Base-by-base conservation (phyloP, 2,329 filamentous ascomycete genomes). In the Stenocarpella maydis region DNA sequence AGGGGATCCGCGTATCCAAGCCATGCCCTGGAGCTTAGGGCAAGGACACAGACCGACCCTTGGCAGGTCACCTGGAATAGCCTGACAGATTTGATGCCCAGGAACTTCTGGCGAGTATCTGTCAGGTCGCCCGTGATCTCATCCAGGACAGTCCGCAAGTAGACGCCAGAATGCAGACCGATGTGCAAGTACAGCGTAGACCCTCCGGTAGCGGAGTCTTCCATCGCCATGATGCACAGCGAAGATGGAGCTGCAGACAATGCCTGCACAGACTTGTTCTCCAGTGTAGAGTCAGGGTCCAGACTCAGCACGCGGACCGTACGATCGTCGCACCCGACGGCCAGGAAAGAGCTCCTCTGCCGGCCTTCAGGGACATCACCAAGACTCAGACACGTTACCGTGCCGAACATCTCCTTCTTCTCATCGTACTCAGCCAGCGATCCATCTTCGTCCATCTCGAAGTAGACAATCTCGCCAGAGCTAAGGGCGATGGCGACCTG, bases 401-500 rank as follows among this genome's bases (percentile, higher is more conserved):
- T 98, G 54, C 94, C 95, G 65, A 92, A 94, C 92, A 99, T 96
- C 76, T 97, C 92, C 75, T 94, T 94, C 79, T 95, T 94, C 76
- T 98, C 95, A 73, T 98, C 92, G 74, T 98, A 97, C 81, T 98
- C 95, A 41, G 94, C 94, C 39, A 98, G 85, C 4, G 92, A 92
- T 37, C 95, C 95, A 79, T 98, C 95, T 0, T 89, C 87, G 76
- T 98, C 96, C 90, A 98, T 95, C 78, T 99, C 97, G 74, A 99
- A 99, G 78, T 98, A 99, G 50, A 97, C 93, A 72, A 99, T 95
- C 79, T 99, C 96, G 45, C 95, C 95, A 10, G 95, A 98, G 77
- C 95, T 98, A 31, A 99, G 85, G 1, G 96, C 96, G 61, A 98
- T 91, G 4, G 94, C 94, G 31, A 99, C 93, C 80, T 99, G 96